These are phyloP conservation scores for Penicillium simplicissimum DNA, from an alignment of 495 filamentous ascomycete genomes.

Conservation along the genomic window DNA sequence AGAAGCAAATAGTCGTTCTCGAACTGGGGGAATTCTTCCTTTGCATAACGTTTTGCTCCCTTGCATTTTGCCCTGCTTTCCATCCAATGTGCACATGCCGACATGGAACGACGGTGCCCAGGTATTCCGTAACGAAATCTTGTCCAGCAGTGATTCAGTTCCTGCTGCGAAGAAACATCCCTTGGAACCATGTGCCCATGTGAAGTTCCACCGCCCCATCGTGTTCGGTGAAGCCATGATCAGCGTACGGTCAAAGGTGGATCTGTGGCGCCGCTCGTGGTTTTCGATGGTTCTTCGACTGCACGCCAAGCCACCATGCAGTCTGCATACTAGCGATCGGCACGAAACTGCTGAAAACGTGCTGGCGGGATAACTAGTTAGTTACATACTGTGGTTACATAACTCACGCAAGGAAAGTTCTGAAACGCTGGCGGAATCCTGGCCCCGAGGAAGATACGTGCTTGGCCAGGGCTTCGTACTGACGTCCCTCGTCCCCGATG, in stretches of 20 bases:
- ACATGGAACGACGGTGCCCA: too few relatives aligned
- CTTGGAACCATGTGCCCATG: background rate
- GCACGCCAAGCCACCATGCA: constrained; percentile 20
- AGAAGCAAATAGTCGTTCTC: background rate
- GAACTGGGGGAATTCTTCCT: background rate
- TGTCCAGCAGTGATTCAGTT: background rate
- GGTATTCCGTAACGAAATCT: too few relatives aligned
- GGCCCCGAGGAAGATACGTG: background rate
- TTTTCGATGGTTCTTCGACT: constrained; percentile 23
- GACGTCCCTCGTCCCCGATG: too few relatives aligned
- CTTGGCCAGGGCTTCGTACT: background rate
- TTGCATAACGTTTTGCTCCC: background rate
- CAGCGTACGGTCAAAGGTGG: constrained; percentile 1
- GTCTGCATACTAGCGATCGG: constrained; percentile 26
- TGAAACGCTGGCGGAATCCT: constrained; percentile 31
- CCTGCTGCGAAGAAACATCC: background rate
- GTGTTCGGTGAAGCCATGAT: background rate
- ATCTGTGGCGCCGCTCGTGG: background rate
- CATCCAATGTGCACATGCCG: background rate
- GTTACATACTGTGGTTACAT: background rate
- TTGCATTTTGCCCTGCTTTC: background rate
- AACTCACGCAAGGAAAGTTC: constrained; percentile 20
- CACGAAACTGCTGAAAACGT: constrained; percentile 23
- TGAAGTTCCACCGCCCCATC: background rate
- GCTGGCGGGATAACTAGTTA: constrained; percentile 16